A percentile compares a stretch with the other conserved stretches of the same genome.
phyloP scores from a whole-genome alignment of 176 grass and related monocot genomes.

The Chrysopogon serrulatus region DNA sequence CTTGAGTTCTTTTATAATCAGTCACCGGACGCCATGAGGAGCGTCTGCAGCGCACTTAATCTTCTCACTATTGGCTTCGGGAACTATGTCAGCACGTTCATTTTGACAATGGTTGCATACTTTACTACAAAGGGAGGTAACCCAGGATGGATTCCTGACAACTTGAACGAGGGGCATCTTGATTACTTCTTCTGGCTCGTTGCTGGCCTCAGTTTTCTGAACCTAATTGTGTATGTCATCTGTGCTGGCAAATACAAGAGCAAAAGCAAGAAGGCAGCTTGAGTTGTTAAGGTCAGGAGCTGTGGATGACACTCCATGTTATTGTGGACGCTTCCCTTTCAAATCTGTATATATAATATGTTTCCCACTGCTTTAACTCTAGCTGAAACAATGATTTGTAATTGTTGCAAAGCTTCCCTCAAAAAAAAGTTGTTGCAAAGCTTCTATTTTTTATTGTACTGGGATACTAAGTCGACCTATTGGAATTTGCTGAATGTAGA shows the following conservation, averaged over 20 bases:
- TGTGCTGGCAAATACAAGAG: constrained; percentile 64
- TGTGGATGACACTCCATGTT: background rate
- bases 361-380: background rate
- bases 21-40: constrained; percentile 85
- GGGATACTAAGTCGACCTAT: background rate
- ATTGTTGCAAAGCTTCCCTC: background rate
- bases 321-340: background rate
- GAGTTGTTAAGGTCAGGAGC: background rate
- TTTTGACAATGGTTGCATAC: constrained; percentile 65
- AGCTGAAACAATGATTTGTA: background rate
- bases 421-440: background rate
- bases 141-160: constrained; percentile 87
- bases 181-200: constrained; percentile 93
- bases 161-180: constrained; percentile 72
- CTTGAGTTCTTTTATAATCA: constrained; percentile 91
- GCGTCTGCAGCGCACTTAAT: constrained; percentile 65
- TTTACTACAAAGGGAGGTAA: constrained; percentile 63
- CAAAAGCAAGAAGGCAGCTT: constrained; percentile 75
- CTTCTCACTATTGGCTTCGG: constrained; percentile 57
- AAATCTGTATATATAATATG: constrained; percentile 24
- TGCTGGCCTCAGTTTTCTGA: constrained; percentile 63
- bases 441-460: background rate
- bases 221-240: constrained; percentile 50
- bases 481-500: background rate
- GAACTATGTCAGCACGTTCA: constrained; percentile 74